These are phyloP conservation scores for Termitomyces heimii DNA, from an alignment of 768 basidiomycete species.

Conservation along the genomic window DNA sequence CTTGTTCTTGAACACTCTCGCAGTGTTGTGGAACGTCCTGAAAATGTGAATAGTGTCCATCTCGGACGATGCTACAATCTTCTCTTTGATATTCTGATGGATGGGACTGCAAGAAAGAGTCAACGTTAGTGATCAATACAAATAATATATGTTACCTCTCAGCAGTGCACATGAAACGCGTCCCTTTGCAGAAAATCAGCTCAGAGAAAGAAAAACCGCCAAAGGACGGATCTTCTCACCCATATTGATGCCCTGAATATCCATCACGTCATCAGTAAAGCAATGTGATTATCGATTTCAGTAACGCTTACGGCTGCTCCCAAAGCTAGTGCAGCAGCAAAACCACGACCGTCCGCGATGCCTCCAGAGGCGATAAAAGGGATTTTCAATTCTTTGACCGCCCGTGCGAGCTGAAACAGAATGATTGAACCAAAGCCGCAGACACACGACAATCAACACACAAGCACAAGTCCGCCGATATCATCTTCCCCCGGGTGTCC, in stretches of 20 bases:
- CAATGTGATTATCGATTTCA: not conserved
- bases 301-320: constrained; percentile 63
- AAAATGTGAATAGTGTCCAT: constrained; percentile 87
- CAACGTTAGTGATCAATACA: not conserved
- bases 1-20: constrained; percentile 83
- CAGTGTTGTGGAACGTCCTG: constrained; percentile 78
- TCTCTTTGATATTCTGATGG: constrained; percentile 86
- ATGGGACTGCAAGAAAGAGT: constrained; percentile 50
- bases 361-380: constrained; percentile 93
- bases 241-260: constrained; percentile 77
- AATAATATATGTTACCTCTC: constrained; percentile 50
- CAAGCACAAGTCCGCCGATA: constrained; percentile 81
- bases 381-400: constrained; percentile 74
- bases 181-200: constrained; percentile 33
- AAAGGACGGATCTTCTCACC: constrained; percentile 27
- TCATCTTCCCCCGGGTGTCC: constrained; percentile 96
- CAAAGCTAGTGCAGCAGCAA: constrained; percentile 75
- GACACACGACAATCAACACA: constrained; percentile 20
- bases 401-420: constrained; percentile 65
- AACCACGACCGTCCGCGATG: constrained; percentile 79
- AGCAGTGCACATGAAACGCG: constrained; percentile 88
- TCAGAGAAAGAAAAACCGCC: constrained; percentile 15
- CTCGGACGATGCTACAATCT: constrained; percentile 80
- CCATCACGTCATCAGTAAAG: not conserved
- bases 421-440: not conserved